phyloP scores from a whole-genome alignment of 2,329 filamentous ascomycete genomes.

The Fusarium pseudograminearum region DNA sequence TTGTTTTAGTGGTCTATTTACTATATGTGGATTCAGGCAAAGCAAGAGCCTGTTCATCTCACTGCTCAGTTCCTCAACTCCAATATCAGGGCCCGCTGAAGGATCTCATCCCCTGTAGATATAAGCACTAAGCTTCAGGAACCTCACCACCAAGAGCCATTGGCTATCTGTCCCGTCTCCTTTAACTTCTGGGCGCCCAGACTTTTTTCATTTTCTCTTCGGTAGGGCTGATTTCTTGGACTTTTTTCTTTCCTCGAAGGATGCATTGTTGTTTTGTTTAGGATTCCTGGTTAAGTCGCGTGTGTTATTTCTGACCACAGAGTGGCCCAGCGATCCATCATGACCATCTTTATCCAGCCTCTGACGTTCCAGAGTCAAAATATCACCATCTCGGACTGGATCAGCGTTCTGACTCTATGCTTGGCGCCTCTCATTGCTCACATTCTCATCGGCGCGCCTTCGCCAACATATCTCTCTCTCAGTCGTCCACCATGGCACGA shows the following conservation, averaged over 20 bases:
- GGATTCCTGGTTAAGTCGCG: neutral
- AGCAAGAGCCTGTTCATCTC: too few species aligned
- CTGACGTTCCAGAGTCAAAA: slow-evolving; percentile 19
- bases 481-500: slow-evolving; percentile 29
- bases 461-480: neutral
- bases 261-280: neutral
- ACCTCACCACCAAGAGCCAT: neutral
- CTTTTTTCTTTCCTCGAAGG: accelerated
- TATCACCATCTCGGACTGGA: slow-evolving; percentile 12
- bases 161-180: neutral
- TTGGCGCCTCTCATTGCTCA: slow-evolving; percentile 30
- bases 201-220: neutral
- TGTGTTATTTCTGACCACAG: neutral
- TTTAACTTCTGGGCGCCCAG: neutral
- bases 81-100: neutral
- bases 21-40: neutral
- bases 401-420: slow-evolving; percentile 19
- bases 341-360: neutral
- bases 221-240: neutral
- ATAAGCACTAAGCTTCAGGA: neutral
- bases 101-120: neutral
- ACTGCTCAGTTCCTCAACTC: neutral
- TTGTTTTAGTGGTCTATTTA: neutral
- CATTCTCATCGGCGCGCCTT: slow-evolving; percentile 18
- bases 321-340: accelerated